Evolutionary conservation across 2,329 filamentous ascomycete genomes (phyloP).

Genomic region (Aspergillus carbonarius): DNA sequence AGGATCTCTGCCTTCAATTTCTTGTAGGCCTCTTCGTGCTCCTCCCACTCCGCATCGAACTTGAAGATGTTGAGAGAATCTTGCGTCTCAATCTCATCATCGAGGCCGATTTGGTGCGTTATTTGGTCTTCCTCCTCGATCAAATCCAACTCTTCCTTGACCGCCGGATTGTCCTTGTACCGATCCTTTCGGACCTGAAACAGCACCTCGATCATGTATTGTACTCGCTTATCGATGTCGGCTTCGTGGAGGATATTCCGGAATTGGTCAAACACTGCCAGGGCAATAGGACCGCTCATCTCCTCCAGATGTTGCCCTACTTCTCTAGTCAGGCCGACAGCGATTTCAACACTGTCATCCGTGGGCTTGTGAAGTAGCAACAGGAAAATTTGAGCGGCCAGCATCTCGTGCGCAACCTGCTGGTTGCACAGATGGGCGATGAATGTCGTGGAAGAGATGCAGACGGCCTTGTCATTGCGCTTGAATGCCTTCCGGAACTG

Average conservation of each 20-base stretch:
- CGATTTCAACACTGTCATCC: constrained; percentile 96
- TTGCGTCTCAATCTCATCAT: constrained; percentile 80
- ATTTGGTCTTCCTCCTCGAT: constrained; percentile 99
- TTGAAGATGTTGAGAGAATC: constrained; percentile 96
- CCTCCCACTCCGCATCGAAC: constrained; percentile 83
- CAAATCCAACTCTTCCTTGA: constrained; percentile 89
- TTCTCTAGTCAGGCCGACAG: constrained; percentile 87
- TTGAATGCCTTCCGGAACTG: constrained; percentile 96
- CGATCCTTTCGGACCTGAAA: constrained; percentile 96
- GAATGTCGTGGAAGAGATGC: constrained; percentile 88
- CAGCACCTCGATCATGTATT: constrained; percentile 98
- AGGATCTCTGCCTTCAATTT: constrained; percentile 90
- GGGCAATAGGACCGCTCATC: constrained; percentile 84
- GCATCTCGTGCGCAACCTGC: constrained; percentile 90
- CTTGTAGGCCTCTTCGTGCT: constrained; percentile 86
- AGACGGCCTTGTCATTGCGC: constrained; percentile 95
- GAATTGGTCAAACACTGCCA: constrained; percentile 94
- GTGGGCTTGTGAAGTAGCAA: constrained; percentile 93
- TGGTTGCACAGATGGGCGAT: constrained; percentile 94
- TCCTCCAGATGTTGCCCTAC: constrained; percentile 93
- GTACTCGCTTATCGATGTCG: constrained; percentile 95
- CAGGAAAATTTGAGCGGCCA: constrained; percentile 88
- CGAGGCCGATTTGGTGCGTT: constrained; percentile 79
- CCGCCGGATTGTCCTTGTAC: constrained; percentile 89
- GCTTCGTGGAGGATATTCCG: constrained; percentile 92